Evolutionary conservation across 352 stramenopile species (phyloP), one percentile per base, ranked within the genome.

Genomic region (Phytopythium cucurbitacearum): DNA sequence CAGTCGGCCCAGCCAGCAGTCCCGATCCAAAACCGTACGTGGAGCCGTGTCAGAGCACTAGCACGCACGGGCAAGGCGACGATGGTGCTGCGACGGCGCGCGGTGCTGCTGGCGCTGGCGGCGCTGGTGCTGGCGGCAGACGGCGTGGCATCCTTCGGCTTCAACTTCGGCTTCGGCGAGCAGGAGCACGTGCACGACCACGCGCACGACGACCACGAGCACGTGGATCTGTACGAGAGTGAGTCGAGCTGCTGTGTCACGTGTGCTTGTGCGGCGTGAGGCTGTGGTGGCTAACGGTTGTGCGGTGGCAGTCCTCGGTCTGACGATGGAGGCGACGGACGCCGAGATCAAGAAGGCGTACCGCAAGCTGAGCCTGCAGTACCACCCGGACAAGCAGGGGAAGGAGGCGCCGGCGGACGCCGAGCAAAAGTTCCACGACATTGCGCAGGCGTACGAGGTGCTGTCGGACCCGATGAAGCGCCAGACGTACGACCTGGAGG

Each of bases 271-370:
- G 21, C 21, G 21, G 21, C 21, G 21, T 28, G 21, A 28, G 21
- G 21, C 21, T 28, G 21, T 28, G 5, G 41, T 39, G 32, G 38
- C 44, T 40, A 12, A 40, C 43, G 43, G 3, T n/a, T 33, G 28
- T n/a, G 12, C 11, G 8, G 40, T 15, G 40, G 5, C 46, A 91
- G 81, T 78, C 5, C 54, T 95, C 32, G 83, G 81, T 2, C 56
- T 95, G 15, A 87, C 71, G 0, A 91, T 93, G 82, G 83, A 95
- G 55, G 83, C 81, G 1, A 69, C 72, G 0, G 82, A 97, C n/a
- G 66, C 78, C 8, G 73, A 98, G 65, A 98, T 98, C 64, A 98
- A 98, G 70, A 95, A 94, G 56, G 94, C 95, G 32, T 98, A 98
- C 67, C 82, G 94, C 51, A 97, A 97, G 62, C 70, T 98, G 12